Percentiles rank a stretch among this genome's conserved stretches.
Evolutionary conservation across 2,329 filamentous ascomycete species (phyloP).

Genomic region (Cercospora janseana): DNA sequence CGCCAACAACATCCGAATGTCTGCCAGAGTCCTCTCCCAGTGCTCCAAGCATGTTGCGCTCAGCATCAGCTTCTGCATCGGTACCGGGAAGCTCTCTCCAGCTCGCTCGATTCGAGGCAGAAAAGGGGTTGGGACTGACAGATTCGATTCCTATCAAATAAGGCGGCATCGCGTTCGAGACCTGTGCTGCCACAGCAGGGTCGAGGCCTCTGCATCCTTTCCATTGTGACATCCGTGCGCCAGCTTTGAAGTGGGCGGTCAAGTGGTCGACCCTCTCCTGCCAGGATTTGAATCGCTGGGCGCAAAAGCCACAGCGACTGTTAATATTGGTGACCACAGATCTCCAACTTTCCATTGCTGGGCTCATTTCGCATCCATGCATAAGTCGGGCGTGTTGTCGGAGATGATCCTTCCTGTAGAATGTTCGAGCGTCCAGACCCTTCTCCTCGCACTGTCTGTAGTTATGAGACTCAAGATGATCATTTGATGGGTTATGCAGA

Average conservation of each 20-base stretch:
- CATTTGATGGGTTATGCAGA: conserved; percentile 51
- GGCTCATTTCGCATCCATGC: conserved; percentile 61
- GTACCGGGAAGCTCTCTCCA: conserved; percentile 21
- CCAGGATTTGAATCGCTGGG: conserved; percentile 50
- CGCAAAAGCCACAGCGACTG: conserved; percentile 56
- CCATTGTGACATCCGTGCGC: conserved; percentile 55
- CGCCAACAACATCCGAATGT: conserved; percentile 10
- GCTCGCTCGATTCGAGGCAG: conserved; percentile 39
- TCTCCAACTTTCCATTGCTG: conserved; percentile 65
- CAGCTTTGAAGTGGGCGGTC: conserved; percentile 55
- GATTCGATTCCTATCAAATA: conserved; percentile 52
- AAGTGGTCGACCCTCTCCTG: conserved; percentile 54
- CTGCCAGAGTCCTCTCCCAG: conserved; percentile 10
- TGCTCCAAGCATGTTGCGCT: conserved; percentile 3
- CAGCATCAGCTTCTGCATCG: not conserved
- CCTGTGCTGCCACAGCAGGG: conserved; percentile 47
- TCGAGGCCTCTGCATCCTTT: conserved; percentile 55
- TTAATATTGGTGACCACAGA: conserved; percentile 55
- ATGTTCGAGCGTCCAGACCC: conserved; percentile 60
- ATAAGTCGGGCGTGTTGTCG: conserved; percentile 61
- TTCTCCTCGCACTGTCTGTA: conserved; percentile 66
- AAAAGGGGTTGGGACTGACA: conserved; percentile 48
- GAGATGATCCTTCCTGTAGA: conserved; percentile 63
- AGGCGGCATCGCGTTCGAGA: conserved; percentile 53
- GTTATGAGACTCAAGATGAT: conserved; percentile 61